These are phyloP conservation scores for Corylus heterophylla DNA, from an alignment of 306 rosid species.

Conservation along the genomic window DNA sequence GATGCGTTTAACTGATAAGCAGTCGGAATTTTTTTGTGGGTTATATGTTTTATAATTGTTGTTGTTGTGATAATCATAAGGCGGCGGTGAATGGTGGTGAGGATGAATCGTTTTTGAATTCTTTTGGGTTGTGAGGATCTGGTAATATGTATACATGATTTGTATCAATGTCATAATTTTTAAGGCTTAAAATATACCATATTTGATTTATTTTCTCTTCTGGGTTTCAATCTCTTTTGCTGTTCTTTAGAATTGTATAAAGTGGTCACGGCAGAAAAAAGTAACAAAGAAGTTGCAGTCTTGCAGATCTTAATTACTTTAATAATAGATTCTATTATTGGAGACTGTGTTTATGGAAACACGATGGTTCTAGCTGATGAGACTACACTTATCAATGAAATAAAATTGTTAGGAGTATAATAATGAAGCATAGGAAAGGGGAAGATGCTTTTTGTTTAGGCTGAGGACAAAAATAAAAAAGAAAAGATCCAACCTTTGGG, in stretches of 20 bases:
- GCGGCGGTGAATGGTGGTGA: background rate
- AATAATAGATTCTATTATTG: slow-evolving; percentile 25
- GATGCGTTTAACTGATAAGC: slow-evolving; percentile 60
- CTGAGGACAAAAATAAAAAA: no score
- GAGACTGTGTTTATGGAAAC: slow-evolving; percentile 16
- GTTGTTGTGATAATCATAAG: background rate
- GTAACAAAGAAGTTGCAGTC: background rate
- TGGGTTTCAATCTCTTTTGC: background rate
- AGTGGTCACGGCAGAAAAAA: background rate
- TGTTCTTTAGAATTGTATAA: background rate
- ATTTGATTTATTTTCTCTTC: slow-evolving; percentile 1
- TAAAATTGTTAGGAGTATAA: background rate
- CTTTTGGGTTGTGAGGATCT: slow-evolving; percentile 1
- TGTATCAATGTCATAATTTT: slow-evolving; percentile 24
- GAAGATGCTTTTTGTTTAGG: background rate
- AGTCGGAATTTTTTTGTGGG: background rate
- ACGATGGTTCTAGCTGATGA: background rate
- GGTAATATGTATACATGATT: slow-evolving; percentile 27
- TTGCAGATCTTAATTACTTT: background rate
- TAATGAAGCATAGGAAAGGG: slow-evolving; percentile 8
- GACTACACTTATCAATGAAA: background rate
- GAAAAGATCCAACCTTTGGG: no score
- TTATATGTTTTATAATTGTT: background rate
- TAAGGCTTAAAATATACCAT: slow-evolving; percentile 24
- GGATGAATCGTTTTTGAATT: background rate